phyloP scores from a whole-genome alignment of 306 rosid genomes.

The Trifolium dubium region DNA sequence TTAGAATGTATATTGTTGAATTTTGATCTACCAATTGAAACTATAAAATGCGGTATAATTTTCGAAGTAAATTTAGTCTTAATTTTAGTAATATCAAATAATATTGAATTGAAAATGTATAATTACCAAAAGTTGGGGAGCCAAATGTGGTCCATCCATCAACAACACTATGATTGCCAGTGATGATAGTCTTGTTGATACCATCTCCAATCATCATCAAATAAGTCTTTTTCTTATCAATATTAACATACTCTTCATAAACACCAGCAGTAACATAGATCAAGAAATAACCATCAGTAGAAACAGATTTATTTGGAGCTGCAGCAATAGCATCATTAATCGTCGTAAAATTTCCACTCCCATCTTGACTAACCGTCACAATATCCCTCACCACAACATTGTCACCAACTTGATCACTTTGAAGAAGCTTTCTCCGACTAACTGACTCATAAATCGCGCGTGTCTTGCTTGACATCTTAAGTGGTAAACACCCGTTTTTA shows the following conservation, averaged over 20 bases:
- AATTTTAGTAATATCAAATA: no score
- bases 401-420: constrained; percentile 25
- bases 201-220: constrained; percentile 91
- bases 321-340: constrained; percentile 81
- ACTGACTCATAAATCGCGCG: constrained; percentile 66
- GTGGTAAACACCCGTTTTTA: constrained; percentile 66
- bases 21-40: no score
- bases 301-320: constrained; percentile 71
- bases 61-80: no score
- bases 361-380: constrained; percentile 76
- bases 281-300: constrained; percentile 65
- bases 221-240: constrained; percentile 70
- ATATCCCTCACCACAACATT: constrained; percentile 59
- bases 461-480: constrained; percentile 64
- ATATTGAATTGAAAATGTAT: no score
- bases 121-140: constrained; percentile 82
- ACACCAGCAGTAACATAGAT: constrained; percentile 83
- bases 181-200: constrained; percentile 74
- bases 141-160: constrained; percentile 92
- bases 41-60: no score
- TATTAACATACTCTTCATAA: constrained; percentile 69
- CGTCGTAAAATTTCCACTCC: constrained; percentile 76
- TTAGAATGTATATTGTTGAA: no score
- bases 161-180: constrained; percentile 77
- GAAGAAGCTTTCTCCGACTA: constrained; percentile 64